Base-by-base conservation (phyloP, 148 eudicot genomes). In the Amaranthus cruentus region DNA sequence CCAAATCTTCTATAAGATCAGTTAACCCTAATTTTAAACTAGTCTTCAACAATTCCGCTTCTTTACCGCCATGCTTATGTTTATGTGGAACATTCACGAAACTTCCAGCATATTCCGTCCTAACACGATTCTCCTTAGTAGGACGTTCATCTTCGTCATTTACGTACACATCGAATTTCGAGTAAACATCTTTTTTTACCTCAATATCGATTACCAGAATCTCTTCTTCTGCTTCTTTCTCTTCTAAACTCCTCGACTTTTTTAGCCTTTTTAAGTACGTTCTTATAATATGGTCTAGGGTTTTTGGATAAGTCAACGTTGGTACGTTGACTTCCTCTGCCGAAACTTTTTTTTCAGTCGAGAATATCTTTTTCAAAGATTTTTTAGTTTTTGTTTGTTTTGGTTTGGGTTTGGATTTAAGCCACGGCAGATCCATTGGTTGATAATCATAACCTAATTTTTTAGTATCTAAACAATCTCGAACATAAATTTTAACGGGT, bases 41-140 rank as follows among this genome's bases (percentile, higher is more conserved):
- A 28, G 38, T 28, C 38, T 78, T 84, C 14, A 81, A 75, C 78
- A 28, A 28, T 28, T 28, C 38, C 2, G 38, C 38, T 28, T 28
- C 38, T 28, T 28, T 28, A 28, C 38, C 77, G 52, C 74, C 79
- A 52, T 89, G 87, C 66, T 65, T 81, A 1, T 76, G 79, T 10
- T 73, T 84, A 59, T 86, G 93, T 7, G 93, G 90, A 61, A 91
- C 85, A 21, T 85, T 86, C 81, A 89, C 89, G 55, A 86, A 93
- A 47, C 98, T 93, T 4, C 98, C 98, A 0, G 98, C 96, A 49
- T 84, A 93, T 84, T 91, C 97, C 0, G 80, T 81, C 75, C 79
- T 84, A 7, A 85, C 83, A 38, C 86, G 81, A 12, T 62, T 77
- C 46, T 76, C 82, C 47, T 69, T 59, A 4, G 75, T 66, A 47